Percentiles rank a stretch among this genome's conserved stretches.
Evolutionary conservation across 495 filamentous ascomycete species (phyloP).

Genomic region (Podospora comata): DNA sequence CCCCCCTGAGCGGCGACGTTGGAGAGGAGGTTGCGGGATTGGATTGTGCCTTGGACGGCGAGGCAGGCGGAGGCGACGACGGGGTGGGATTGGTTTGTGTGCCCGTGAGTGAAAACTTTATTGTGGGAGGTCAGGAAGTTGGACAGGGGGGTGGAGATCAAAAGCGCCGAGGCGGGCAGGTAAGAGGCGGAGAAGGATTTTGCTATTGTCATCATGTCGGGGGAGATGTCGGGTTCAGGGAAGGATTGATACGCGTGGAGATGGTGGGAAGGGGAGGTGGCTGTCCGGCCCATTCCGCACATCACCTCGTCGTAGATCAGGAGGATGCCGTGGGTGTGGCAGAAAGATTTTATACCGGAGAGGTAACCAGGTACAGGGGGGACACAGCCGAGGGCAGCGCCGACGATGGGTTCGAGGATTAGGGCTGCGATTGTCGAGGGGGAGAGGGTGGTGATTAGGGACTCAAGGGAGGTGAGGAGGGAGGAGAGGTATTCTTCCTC

Average conservation of each 20-base stretch:
- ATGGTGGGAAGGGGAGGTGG: background rate
- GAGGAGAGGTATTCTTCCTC: conserved; percentile 7
- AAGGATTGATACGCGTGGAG: background rate
- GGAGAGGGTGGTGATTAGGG: conserved; percentile 61
- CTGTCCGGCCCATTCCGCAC: conserved; percentile 60
- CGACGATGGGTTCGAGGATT: conserved; percentile 61
- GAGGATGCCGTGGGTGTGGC: conserved; percentile 62
- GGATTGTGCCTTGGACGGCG: conserved; percentile 52
- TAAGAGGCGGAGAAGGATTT: conserved; percentile 62
- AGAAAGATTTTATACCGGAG: conserved; percentile 58
- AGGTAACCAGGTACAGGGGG: conserved; percentile 62
- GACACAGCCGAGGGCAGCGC: conserved; percentile 61
- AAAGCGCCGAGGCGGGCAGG: conserved; percentile 26
- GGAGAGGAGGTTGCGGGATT: conserved; percentile 47
- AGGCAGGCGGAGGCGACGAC: conserved; percentile 54
- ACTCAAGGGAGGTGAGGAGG: conserved; percentile 44
- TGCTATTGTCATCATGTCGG: conserved; percentile 63
- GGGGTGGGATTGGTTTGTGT: conserved; percentile 61
- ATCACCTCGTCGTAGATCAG: conserved; percentile 75
- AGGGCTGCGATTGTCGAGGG: conserved; percentile 65
- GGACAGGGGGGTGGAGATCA: conserved; percentile 18
- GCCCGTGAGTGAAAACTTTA: conserved; percentile 51
- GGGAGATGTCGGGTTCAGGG: conserved; percentile 38
- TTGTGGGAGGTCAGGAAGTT: conserved; percentile 57
- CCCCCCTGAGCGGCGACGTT: conserved; percentile 51